Evolutionary conservation across 2,329 filamentous ascomycete genomes (phyloP), one percentile per base, ranked within the genome.

Genomic region (Knufia fluminis): DNA sequence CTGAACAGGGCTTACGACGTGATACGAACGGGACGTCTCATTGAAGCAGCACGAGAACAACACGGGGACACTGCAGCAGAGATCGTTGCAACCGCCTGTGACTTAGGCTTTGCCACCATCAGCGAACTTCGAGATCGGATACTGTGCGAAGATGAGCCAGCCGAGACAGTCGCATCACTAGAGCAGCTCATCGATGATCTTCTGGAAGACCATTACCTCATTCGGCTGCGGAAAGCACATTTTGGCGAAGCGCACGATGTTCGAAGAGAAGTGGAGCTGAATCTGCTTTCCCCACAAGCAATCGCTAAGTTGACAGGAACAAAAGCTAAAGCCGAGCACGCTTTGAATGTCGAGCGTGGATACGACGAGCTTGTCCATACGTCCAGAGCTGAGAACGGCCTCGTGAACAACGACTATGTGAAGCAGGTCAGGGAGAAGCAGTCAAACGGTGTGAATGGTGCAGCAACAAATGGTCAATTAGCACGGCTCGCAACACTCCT

Each of bases 1-100:
- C 74, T 82, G 62, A 73, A 81, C 57, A 80, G 83, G 53, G 86
- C 88, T 55, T 97, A 97, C 68, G 83, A 83, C 58, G 74, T 96
- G 38, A 73, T 90, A 32, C 85, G 92, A 51, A 79, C 80, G 3
- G 89, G 88, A 38, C 92, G 88, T 67, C 85, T 95, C 33, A 70
- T 92, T 23, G 79, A 89, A 55, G 73, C 87, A 52, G 77, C 92
- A 38, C 81, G 88, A 57, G 76, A 76, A 28, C 79, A 83, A 58
- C 83, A 88, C 62, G 91, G 90, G 16, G 70, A 74, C n/a, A 76
- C 81, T 54, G 88, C 88, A 24, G 79, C 81, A 50, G 79, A 82
- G 53, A 73, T 96, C 33, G 76, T 92, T 52, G 80, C 86, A 58
- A 84, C 83, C 24, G 70, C 96, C 36, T 70, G 94, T 52, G 75